Base-by-base conservation (phyloP, 495 filamentous ascomycete species). In the Oidiodendron maius region DNA sequence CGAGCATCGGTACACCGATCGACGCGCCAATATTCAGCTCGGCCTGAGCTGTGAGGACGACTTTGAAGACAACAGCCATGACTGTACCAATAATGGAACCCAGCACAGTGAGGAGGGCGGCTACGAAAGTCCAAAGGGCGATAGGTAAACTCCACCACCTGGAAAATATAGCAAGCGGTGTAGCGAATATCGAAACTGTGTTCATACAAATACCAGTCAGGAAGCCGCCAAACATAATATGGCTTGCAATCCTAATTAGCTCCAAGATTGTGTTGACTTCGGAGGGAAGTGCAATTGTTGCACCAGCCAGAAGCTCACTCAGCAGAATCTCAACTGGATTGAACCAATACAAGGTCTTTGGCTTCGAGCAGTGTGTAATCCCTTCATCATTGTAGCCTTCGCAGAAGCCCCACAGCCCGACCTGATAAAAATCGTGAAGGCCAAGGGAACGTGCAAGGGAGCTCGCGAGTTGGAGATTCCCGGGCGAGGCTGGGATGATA, bases 161-260 rank as follows among this genome's bases (percentile, higher is more conserved):
- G 65, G 81, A 50, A 81, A 65, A 22, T 69, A 76, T 5, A 76
- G 54, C 0, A 74, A 61, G 23, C 0, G 44, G 70, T n/a, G 76
- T 71, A 35, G 86, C 55, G 61, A 86, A 75, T 57, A 90, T 78
- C 18, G 84, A 68, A 44, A 91, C 56, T 43, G 85, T 81, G 55
- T 75, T 78, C 44, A 94, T 68, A 43, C 84, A 70, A 34, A 79
- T 66, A 8, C 80, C 80, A 1, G 81, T 72, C 5, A 96, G 59
- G 70, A 93, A 95, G 63, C 91, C 81, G 44, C 76, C 89, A 61
- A 94, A 96, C 89, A 96, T 95, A 73, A 84, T 81, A 55, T 91
- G 79, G 3, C 81, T 89, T n/a, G 84, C 86, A n/a, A 78, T 69
- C 34, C 76, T 77, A 57, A 93, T 80, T 44, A 96, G 76, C 30